These are phyloP conservation scores for Cordyceps pruinosa DNA, from an alignment of 2,329 filamentous ascomycete species.

Conservation along the genomic window DNA sequence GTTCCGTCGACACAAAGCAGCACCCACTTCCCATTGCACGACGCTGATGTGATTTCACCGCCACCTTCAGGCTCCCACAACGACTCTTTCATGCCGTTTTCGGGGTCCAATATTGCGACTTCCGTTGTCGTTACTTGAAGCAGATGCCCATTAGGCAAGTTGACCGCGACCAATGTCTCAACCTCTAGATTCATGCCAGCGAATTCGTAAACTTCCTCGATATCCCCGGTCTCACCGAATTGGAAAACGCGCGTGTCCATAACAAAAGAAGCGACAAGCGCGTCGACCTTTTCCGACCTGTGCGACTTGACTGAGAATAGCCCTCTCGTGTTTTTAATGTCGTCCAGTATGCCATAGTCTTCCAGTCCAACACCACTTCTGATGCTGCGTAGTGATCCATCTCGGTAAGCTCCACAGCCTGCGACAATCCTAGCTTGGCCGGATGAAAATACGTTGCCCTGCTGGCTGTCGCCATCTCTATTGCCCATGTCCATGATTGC, in stretches of 20 bases:
- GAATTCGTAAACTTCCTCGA: conserved; percentile 80
- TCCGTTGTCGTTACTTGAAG: conserved; percentile 68
- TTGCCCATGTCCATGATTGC: conserved; percentile 94
- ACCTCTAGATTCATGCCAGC: conserved; percentile 62
- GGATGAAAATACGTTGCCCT: conserved; percentile 83
- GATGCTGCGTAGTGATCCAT: conserved; percentile 83
- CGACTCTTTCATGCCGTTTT: conserved; percentile 46
- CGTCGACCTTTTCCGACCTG: conserved; percentile 51
- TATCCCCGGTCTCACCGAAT: conserved; percentile 66
- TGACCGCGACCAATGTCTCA: conserved; percentile 65
- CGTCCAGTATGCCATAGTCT: conserved; percentile 73
- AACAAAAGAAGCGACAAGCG: conserved; percentile 71
- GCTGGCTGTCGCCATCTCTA: conserved; percentile 65
- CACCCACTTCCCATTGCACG: conserved; percentile 62
- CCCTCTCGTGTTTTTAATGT: conserved; percentile 66
- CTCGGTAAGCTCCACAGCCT: conserved; percentile 82
- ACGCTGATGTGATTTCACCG: conserved; percentile 67
- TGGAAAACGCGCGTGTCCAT: conserved; percentile 76
- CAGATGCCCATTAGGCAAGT: conserved; percentile 55
- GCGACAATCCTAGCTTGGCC: conserved; percentile 91
- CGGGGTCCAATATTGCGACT: conserved; percentile 56
- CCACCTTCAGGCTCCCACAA: conserved; percentile 49
- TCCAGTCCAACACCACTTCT: conserved; percentile 90
- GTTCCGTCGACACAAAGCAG: conserved; percentile 71
- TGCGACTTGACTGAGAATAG: conserved; percentile 61